Evolutionary conservation across 192 early-diverging fungal species (phyloP), one percentile per base, ranked within the genome.

Genomic region (Coemansia sp.): DNA sequence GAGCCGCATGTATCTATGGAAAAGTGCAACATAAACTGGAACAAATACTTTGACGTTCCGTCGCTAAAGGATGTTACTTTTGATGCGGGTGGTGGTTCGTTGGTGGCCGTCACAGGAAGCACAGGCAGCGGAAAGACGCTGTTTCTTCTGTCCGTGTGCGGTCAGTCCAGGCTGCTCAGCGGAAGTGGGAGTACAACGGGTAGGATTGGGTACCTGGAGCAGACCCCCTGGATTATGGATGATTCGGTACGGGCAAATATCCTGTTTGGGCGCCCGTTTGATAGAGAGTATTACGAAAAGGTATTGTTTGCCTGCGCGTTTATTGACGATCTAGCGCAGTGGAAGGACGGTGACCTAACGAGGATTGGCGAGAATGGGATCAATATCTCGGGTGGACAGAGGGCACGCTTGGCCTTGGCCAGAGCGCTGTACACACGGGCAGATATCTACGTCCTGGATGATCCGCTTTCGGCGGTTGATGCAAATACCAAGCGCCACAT

Each of bases 81-180:
- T 18, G 48, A 49, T 32, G 47, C 83, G 58, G 36, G 56, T 47
- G 47, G 66, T 29, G 75, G 84, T 21, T 33, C 75, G 11, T 76
- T 96, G 12, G 83, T 87, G 2, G 90, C 83, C 1, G 60, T 96
- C 17, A 80, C 85, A 12, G 92, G 92, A 1, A 61, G 77, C 0
- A 88, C 90, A n/a, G 93, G 88, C 3, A 68, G 76, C 11, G 91
- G 91, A 30, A 96, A 96, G 51, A 87, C 85, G 0, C 83, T 87
- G 2, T 61, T 96, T 7, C 60, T 96, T 0, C 78, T 81, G 31
- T 82, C 88, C 5, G 60, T 96, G 35, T 77, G 91, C 20, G 87
- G 91, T 7, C 88, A 92, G 51, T 85, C 88, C 71, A 78, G 74
- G 41, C 74, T 78, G 38, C 47, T 51, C 1, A 8, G 18, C 6